These are phyloP conservation scores for Raphanus hybrid DNA, from an alignment of 441 rosid genomes.

Conservation along the genomic window DNA sequence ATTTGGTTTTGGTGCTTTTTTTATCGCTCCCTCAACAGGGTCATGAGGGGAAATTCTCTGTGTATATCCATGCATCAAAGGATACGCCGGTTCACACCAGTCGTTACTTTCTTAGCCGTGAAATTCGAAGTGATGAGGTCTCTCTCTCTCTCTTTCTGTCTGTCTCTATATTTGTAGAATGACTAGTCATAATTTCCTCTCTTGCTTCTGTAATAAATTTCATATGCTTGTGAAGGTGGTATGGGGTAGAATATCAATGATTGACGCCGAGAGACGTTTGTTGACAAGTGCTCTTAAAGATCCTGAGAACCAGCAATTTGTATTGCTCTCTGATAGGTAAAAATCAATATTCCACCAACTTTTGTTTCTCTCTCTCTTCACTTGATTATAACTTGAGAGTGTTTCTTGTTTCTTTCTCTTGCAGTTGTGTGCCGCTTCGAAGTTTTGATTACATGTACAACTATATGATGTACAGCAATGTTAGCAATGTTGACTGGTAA, in stretches of 20 bases:
- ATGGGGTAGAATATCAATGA: conserved; percentile 5
- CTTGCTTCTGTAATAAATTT: conserved; percentile 7
- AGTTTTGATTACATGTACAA: conserved; percentile 7
- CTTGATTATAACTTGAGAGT: background rate
- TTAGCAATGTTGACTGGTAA: conserved; percentile 6
- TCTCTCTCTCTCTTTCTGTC: background rate
- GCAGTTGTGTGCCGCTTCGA: conserved; percentile 6
- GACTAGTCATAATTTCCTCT: background rate
- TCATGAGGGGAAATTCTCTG: background rate
- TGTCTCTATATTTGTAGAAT: background rate
- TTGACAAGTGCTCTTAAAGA: conserved; percentile 5
- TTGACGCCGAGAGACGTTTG: conserved; percentile 3
- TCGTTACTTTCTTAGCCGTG: conserved; percentile 3
- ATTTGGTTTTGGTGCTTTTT: background rate
- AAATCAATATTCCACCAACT: background rate
- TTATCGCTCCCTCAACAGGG: background rate
- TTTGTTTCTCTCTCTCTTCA: conserved; percentile 21
- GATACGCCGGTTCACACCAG: conserved; percentile 12
- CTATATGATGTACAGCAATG: conserved; percentile 10
- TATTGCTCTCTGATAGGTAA: background rate
- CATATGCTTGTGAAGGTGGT: background rate
- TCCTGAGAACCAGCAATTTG: conserved; percentile 1
- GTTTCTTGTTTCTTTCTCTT: background rate
- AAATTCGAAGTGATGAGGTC: conserved; percentile 6
- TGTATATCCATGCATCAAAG: conserved; percentile 4